Base-by-base conservation (phyloP, 495 filamentous ascomycete species). In the Xylaria scruposa region DNA sequence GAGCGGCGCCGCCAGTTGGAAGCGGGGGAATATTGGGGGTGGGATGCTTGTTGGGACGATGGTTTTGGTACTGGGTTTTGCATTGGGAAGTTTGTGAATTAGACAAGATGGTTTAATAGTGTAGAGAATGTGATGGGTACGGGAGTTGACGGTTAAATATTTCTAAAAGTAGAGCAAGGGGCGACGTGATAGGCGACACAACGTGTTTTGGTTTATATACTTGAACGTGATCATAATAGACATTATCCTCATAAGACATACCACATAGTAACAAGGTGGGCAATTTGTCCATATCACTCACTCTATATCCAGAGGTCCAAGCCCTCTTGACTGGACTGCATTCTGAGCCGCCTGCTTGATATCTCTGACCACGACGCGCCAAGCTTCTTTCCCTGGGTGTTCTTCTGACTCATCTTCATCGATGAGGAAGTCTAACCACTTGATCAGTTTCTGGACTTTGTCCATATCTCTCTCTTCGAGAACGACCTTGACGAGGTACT, bases 361-460 rank as follows among this genome's bases (percentile, higher is more conserved):
- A 4, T 70, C 78, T 65, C 72, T 76, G 49, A 95, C 61, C 13
- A 90, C 91, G 60, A 82, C 71, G 49, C 49, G 72, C 85, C 85
- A 87, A 40, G 76, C 74, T 69, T 75, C 77, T 72, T 67, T 68
- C 4, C 73, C 79, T 29, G 70, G 74, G 62, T 70, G 60, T 31
- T 15, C 56, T 15, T 72, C 78, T 1, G 73, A 63, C 24, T 78
- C 80, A 10, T 79, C 80, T 53, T 91, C 89, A 36, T 87, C 88
- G 33, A 96, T 81, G 2, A 94, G 79, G 89, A 91, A 94, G 17
- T 77, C 85, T 40, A 97, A 65, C 93, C 94, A 97, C 72, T 82
- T 87, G 0, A 91, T 84, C 44, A 94, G 80, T 7, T 86, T 87
- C 0, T 89, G 85, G 5, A 88, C 92, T 79, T 96, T 96, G 21